Evolutionary conservation across 2,329 filamentous ascomycete genomes (phyloP), one percentile per base, ranked within the genome.

Genomic region (Clonostachys byssicola): DNA sequence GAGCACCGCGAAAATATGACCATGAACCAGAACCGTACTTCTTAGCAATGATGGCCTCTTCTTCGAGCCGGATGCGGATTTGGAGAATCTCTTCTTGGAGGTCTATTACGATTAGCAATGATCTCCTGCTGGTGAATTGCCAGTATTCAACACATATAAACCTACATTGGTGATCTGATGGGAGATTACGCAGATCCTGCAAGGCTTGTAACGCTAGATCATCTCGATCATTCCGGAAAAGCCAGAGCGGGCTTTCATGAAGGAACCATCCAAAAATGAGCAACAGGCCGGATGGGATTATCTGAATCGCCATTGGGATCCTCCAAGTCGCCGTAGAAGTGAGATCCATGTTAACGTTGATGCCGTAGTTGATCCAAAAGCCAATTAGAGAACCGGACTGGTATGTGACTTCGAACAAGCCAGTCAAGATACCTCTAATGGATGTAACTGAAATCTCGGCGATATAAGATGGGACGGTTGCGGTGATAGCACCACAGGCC

Each of bases 381-480:
- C 78, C 78, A 5, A 81, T 61, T 6, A 72, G 51, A 1, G 63
- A 61, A 2, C 78, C 78, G 6, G 76, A 72, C 51, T 81, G 78
- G 50, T 80, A 79, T 1, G 75, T 72, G 9, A 81, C 64, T 50
- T 72, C 69, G 53, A 71, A 78, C 30, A 79, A 59, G 13, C 78
- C 78, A 7, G 78, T 78, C 4, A 81, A 72, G 23, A 80, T 66
- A 54, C 81, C 81, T 54, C 82, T 73, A 46, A 75, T 80, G 3
- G 74, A 75, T 1, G 80, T 73, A 53, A 80, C 72, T 1, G 81
- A 80, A 46, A 79, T 75, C 58, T 86, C 83, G 10, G 81, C 77
- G 49, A 84, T 81, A 58, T 86, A 86, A 34, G 81, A 74, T 4
- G 81, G 83, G 4, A 85, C 77, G 6, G 75, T 78, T 56, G 78